A percentile compares a stretch with the other conserved stretches of the same genome.
phyloP scores from a whole-genome alignment of 2,329 filamentous ascomycete genomes.

The Cladosporium sp. region DNA sequence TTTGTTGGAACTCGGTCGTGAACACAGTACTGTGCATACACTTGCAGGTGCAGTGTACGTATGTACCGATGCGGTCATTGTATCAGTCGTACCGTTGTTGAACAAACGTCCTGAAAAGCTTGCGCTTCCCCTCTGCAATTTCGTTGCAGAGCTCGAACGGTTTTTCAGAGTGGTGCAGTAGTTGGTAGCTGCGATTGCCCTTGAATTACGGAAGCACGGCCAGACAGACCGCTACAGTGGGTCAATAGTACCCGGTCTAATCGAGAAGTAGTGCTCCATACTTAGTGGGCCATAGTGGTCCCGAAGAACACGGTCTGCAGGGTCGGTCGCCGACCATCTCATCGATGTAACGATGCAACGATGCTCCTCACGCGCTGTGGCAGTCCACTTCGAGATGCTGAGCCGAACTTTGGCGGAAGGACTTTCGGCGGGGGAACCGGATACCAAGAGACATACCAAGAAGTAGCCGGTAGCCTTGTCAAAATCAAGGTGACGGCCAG shows the following conservation, averaged over 20 bases:
- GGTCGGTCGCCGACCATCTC: neutral
- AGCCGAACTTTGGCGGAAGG: neutral
- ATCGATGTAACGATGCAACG: constrained; percentile 1
- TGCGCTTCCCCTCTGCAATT: neutral
- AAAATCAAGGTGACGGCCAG: constrained; percentile 6
- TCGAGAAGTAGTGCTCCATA: neutral
- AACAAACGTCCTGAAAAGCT: neutral
- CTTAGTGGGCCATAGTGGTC: neutral
- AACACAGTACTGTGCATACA: neutral
- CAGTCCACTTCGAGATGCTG: constrained; percentile 3
- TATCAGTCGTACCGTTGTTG: neutral
- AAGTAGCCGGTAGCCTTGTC: constrained; percentile 10
- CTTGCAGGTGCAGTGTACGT: neutral
- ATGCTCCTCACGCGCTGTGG: neutral
- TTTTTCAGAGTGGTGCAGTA: neutral
- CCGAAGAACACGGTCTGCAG: neutral
- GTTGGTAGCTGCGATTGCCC: neutral
- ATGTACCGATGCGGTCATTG: constrained; percentile 5
- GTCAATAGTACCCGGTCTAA: neutral
- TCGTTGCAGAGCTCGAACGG: neutral
- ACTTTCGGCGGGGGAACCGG: neutral
- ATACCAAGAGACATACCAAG: constrained; percentile 7
- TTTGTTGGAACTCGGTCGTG: neutral
- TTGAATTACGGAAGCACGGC: constrained; percentile 2
- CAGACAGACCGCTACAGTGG: constrained; percentile 6